Percentiles rank a stretch among this genome's conserved stretches.
Evolutionary conservation across 176 grass and related monocot species (phyloP).

Genomic region (Juncus inflexus): DNA sequence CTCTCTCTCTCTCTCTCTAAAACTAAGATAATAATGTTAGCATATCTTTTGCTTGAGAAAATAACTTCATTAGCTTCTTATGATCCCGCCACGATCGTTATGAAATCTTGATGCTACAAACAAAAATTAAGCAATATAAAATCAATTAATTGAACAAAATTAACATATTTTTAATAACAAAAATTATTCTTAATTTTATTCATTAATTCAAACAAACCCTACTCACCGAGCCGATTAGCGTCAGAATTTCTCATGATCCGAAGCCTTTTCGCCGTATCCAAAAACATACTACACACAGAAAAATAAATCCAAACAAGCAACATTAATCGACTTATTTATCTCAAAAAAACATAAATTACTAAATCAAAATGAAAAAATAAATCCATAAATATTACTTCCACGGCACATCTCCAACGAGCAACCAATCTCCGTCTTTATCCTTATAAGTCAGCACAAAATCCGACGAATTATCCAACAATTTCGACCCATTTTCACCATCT

Average conservation of each 20-base stretch:
- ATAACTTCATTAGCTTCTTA: background rate
- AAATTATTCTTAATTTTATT: background rate
- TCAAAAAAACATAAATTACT: background rate
- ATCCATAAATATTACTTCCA: constrained; percentile 20
- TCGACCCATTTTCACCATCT: constrained; percentile 23
- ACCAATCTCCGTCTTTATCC: constrained; percentile 35
- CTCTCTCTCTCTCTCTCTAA: too few species aligned
- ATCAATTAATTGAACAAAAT: background rate
- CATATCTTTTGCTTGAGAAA: too few species aligned
- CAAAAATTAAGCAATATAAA: background rate
- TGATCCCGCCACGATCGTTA: background rate
- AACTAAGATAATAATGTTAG: too few species aligned
- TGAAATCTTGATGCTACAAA: constrained; percentile 7
- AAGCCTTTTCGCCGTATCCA: constrained; percentile 38
- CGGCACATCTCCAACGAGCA: constrained; percentile 36
- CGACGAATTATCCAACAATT: constrained; percentile 26
- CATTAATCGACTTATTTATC: too few species aligned
- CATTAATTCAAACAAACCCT: background rate
- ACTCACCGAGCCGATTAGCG: constrained; percentile 11
- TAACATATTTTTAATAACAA: background rate
- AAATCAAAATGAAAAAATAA: constrained; percentile 3
- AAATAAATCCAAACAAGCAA: background rate
- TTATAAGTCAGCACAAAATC: constrained; percentile 31
- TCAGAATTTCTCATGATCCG: constrained; percentile 47
- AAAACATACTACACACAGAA: constrained; percentile 34